A percentile compares a stretch with the other conserved stretches of the same genome.
Conservation (phyloP, 352 stramenopile genomes). For the Phytophthora agathidicida region DNA sequence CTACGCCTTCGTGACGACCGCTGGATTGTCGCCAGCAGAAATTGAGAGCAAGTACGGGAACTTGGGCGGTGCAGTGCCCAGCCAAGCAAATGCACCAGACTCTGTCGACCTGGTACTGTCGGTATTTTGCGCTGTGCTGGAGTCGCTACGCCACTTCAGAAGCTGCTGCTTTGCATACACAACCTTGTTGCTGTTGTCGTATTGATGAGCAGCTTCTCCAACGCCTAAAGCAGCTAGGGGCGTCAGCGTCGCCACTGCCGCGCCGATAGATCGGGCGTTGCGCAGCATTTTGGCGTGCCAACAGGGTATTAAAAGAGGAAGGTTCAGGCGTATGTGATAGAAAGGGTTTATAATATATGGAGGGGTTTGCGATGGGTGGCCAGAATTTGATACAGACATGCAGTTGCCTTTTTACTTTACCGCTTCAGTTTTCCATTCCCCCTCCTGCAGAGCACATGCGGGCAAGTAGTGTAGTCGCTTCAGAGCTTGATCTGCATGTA, state of each 20-base stretch:
- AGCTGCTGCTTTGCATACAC: constrained; percentile 52
- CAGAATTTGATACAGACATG: background rate
- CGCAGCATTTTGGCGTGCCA: constrained; percentile 22
- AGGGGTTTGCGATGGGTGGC: constrained; percentile 24
- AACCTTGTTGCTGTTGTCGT: constrained; percentile 40
- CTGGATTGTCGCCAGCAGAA: constrained; percentile 59
- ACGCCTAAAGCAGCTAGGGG: constrained; percentile 31
- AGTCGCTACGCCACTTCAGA: constrained; percentile 12
- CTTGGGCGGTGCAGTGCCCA: constrained; percentile 54
- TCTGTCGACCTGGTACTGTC: constrained; percentile 3
- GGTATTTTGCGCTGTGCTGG: background rate
- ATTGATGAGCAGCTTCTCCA: constrained; percentile 49
- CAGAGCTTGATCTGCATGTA: background rate
- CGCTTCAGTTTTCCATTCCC: constrained; percentile 26
- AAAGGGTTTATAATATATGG: background rate
- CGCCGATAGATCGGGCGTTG: constrained; percentile 11
- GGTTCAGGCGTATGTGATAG: constrained; percentile 2
- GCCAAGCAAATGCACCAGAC: constrained; percentile 35
- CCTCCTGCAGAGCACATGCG: no score
- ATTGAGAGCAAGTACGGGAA: constrained; percentile 74
- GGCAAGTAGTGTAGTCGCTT: no score
- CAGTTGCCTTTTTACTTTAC: background rate
- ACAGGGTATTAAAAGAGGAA: constrained; percentile 5
- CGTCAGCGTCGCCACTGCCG: constrained; percentile 30
- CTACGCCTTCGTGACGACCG: constrained; percentile 36